Percentiles rank a stretch among this genome's conserved stretches.
phyloP scores from a whole-genome alignment of 2,329 filamentous ascomycete species.

The Endocalyx cinctus region DNA sequence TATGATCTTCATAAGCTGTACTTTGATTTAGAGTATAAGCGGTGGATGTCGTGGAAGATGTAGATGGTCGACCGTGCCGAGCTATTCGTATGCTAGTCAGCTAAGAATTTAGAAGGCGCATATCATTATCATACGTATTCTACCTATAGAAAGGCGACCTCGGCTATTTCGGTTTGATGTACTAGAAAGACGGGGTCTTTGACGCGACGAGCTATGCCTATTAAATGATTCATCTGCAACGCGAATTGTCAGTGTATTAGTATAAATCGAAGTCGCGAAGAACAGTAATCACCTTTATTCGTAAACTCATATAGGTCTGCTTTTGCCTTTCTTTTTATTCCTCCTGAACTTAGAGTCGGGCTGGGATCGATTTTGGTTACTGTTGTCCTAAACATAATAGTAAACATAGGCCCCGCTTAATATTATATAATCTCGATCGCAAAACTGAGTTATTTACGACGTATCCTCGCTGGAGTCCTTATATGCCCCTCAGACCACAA shows the following conservation, averaged over 20 bases:
- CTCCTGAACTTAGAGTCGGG: conserved; percentile 8
- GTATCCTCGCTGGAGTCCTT: no score
- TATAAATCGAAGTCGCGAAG: neutral
- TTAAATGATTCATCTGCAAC: neutral
- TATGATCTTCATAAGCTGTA: conserved; percentile 6
- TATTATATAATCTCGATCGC: no score
- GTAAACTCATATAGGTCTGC: conserved; percentile 22
- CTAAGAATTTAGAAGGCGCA: neutral
- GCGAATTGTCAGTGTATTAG: neutral
- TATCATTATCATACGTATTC: neutral
- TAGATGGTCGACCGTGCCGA: conserved; percentile 3
- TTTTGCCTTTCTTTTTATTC: conserved; percentile 24
- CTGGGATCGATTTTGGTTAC: neutral
- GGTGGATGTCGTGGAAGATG: conserved; percentile 19
- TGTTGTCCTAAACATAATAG: no score
- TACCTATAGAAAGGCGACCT: no score
- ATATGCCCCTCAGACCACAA: no score
- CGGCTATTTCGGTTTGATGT: no score
- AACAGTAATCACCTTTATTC: conserved; percentile 17
- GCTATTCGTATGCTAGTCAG: neutral
- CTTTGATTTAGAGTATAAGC: conserved; percentile 8
- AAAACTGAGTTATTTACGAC: no score
- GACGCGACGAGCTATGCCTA: neutral
- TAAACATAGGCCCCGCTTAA: no score
- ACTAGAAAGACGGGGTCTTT: neutral